Percentiles rank a stretch among this genome's conserved stretches.
Conservation (phyloP, 805 yeast species). For the Candida piceae region DNA sequence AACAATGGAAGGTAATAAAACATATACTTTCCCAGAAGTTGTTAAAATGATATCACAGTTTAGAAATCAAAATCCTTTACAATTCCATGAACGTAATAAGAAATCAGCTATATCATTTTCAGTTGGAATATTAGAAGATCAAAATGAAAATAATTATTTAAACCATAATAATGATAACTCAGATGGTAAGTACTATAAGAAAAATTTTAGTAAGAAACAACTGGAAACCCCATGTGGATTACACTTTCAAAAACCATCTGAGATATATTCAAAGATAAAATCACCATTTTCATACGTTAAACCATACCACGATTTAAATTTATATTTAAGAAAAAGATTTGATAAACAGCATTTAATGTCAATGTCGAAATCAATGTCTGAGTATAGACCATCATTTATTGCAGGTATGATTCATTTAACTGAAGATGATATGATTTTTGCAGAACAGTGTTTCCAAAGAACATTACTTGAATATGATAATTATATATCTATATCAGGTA, state of each 20-base stretch:
- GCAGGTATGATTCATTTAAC: slow-evolving; percentile 86
- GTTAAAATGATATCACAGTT: slow-evolving; percentile 39
- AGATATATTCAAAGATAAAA: slow-evolving; percentile 69
- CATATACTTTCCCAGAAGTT: slow-evolving; percentile 57
- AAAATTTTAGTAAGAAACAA: not conserved
- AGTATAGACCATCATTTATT: slow-evolving; percentile 86
- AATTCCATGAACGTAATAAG: slow-evolving; percentile 29
- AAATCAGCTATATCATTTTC: slow-evolving; percentile 42
- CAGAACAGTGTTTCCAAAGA: slow-evolving; percentile 95
- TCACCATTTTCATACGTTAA: slow-evolving; percentile 85
- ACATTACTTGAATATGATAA: slow-evolving; percentile 85
- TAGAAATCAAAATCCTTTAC: slow-evolving; percentile 36
- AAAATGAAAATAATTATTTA: slow-evolving; percentile 18
- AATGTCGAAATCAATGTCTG: slow-evolving; percentile 85
- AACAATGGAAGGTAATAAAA: slow-evolving; percentile 31
- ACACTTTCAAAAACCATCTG: slow-evolving; percentile 60
- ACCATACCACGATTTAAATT: slow-evolving; percentile 78
- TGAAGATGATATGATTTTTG: slow-evolving; percentile 86
- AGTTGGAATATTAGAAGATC: slow-evolving; percentile 40
- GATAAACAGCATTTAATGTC: slow-evolving; percentile 56
- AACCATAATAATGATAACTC: slow-evolving; percentile 2
- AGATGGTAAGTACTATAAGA: not conserved
- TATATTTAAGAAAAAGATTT: slow-evolving; percentile 69
- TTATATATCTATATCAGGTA: slow-evolving; percentile 78
- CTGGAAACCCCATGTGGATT: slow-evolving; percentile 32